These are phyloP conservation scores for Camellia granthamiana DNA, from an alignment of 148 eudicot species.

Conservation along the genomic window DNA sequence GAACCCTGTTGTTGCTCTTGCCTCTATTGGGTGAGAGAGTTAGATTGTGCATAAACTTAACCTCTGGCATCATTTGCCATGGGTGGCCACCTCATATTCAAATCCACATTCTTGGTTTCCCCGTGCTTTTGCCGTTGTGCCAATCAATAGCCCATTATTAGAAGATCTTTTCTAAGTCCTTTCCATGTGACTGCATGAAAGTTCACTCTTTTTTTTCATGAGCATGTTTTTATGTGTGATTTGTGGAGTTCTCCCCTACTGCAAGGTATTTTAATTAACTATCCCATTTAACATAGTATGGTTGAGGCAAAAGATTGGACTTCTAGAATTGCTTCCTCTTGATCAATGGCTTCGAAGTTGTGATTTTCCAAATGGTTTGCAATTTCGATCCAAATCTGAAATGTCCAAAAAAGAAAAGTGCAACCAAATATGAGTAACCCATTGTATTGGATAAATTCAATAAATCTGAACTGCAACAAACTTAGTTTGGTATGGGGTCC, in stretches of 20 bases:
- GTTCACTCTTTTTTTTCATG: background rate
- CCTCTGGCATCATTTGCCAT: background rate
- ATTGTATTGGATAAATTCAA: background rate
- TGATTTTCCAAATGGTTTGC: background rate
- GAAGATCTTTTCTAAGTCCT: background rate
- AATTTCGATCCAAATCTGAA: background rate
- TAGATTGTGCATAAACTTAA: background rate
- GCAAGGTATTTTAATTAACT: background rate
- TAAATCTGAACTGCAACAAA: background rate
- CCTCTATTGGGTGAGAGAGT: background rate
- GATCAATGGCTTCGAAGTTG: background rate
- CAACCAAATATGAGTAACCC: background rate
- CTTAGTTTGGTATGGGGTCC: background rate
- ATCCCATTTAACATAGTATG: background rate
- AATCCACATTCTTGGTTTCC: slow-evolving; percentile 6
- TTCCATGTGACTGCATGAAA: slow-evolving; percentile 1
- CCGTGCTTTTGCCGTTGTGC: background rate
- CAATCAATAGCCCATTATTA: background rate
- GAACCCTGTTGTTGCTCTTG: background rate
- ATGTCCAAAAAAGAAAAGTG: background rate
- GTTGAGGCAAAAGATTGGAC: background rate
- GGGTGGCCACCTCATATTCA: background rate
- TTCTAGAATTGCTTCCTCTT: background rate
- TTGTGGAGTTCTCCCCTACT: slow-evolving; percentile 1
- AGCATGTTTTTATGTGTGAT: background rate